A percentile compares a stretch with the other conserved stretches of the same genome.
phyloP scores from a whole-genome alignment of 176 grass and related monocot genomes.

The Paspalum notatum region DNA sequence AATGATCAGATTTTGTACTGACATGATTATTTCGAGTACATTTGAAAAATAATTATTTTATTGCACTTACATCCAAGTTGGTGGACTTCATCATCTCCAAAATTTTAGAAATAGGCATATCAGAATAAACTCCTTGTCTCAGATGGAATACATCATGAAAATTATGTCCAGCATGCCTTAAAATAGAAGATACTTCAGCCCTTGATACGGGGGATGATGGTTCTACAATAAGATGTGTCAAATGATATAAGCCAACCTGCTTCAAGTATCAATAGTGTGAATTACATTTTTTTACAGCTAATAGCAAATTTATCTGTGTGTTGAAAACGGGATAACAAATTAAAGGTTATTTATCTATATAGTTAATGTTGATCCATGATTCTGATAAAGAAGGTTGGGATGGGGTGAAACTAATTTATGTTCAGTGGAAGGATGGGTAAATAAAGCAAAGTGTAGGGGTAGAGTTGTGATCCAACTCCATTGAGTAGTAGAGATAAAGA shows the following conservation, averaged over 20 bases:
- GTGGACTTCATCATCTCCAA: slow-evolving; percentile 75
- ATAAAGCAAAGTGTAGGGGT: too few relatives aligned
- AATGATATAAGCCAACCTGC: slow-evolving; percentile 4
- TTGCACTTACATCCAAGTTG: slow-evolving; percentile 65
- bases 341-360: too few relatives aligned
- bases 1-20: neutral
- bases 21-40: slow-evolving; percentile 7
- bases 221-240: slow-evolving; percentile 43
- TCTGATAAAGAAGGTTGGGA: too few relatives aligned
- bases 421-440: too few relatives aligned
- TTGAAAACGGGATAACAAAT: too few relatives aligned
- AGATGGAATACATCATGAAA: slow-evolving; percentile 77
- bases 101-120: slow-evolving; percentile 65
- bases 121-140: slow-evolving; percentile 64
- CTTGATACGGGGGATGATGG: slow-evolving; percentile 36
- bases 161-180: slow-evolving; percentile 59
- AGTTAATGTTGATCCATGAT: too few relatives aligned
- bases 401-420: too few relatives aligned
- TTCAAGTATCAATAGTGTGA: neutral
- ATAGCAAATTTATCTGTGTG: too few relatives aligned
- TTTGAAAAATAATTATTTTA: neutral
- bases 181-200: slow-evolving; percentile 46
- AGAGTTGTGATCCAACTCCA: too few relatives aligned
- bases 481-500: neutral
- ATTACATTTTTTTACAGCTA: neutral